A percentile compares a stretch with the other conserved stretches of the same genome.
phyloP scores from a whole-genome alignment of 192 early-diverging fungal genomes.

The Tieghemiomyces parasiticus region DNA sequence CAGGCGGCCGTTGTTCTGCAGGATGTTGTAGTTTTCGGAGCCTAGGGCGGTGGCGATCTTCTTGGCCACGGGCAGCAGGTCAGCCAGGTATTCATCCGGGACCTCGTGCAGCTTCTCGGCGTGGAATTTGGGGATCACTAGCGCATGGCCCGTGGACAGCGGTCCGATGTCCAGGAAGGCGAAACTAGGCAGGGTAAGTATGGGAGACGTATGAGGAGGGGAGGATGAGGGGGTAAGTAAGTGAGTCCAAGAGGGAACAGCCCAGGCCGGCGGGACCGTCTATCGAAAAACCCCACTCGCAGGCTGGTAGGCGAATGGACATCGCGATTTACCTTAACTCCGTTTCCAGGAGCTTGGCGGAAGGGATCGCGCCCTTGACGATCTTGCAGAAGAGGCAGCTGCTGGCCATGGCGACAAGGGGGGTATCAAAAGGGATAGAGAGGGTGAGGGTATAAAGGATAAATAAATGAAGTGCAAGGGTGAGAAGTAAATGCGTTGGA shows the following conservation, averaged over 20 bases:
- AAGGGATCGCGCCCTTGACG: constrained; percentile 68
- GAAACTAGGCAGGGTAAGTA: constrained; percentile 23
- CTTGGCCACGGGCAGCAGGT: constrained; percentile 75
- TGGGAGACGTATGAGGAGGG: background rate
- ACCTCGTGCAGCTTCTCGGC: constrained; percentile 83
- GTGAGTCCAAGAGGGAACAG: background rate
- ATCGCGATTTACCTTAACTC: constrained; percentile 37
- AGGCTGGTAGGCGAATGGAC: no score
- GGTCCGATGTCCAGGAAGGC: constrained; percentile 75
- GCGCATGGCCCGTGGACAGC: constrained; percentile 54
- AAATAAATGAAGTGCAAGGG: background rate
- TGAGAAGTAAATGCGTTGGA: background rate
- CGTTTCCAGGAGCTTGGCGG: constrained; percentile 69
- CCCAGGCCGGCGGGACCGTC: no score
- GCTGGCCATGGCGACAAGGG: constrained; percentile 25
- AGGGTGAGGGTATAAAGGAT: background rate
- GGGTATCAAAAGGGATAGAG: constrained; percentile 10
- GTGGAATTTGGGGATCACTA: constrained; percentile 48
- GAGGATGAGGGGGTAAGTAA: background rate
- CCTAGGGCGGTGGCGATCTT: constrained; percentile 68
- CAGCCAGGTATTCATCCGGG: constrained; percentile 67
- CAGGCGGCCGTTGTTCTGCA: constrained; percentile 73
- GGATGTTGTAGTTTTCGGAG: constrained; percentile 73
- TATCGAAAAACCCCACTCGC: no score
- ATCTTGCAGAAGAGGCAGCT: constrained; percentile 93